These are phyloP conservation scores for Aspergillus thermomutatus DNA, from an alignment of 2,329 filamentous ascomycete genomes.

Conservation along the genomic window DNA sequence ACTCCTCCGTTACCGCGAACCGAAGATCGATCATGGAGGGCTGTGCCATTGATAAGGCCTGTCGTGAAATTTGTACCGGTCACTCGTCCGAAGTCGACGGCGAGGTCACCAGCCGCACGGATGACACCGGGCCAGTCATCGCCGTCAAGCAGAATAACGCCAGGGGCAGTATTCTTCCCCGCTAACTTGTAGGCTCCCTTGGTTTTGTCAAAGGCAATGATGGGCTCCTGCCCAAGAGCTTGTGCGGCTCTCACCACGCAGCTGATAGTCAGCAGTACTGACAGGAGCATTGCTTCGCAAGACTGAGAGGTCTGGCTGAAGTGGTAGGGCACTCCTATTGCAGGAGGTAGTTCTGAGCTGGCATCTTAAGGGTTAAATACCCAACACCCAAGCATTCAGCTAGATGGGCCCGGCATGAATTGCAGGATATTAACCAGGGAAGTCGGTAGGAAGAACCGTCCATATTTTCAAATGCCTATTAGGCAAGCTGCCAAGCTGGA, in stretches of 20 bases:
- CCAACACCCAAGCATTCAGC: background rate
- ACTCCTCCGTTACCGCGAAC: slow-evolving; percentile 45
- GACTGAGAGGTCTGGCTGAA: background rate
- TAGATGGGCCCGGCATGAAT: background rate
- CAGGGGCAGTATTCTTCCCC: background rate
- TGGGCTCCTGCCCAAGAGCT: slow-evolving; percentile 1
- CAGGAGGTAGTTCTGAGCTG: background rate
- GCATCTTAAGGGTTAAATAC: background rate
- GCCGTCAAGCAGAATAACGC: slow-evolving; percentile 50
- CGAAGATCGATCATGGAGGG: slow-evolving; percentile 28
- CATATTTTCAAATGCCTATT: background rate
- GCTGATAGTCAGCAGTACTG: background rate
- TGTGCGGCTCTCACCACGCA: background rate
- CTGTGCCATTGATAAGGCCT: slow-evolving; percentile 49
- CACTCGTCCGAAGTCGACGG: slow-evolving; percentile 67
- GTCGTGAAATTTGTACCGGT: slow-evolving; percentile 62
- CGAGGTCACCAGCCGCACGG: slow-evolving; percentile 64
- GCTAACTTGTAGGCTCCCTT: background rate
- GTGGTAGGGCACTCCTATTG: background rate
- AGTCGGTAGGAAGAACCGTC: background rate
- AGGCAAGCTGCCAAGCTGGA: background rate
- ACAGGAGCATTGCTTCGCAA: background rate
- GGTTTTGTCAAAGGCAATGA: background rate
- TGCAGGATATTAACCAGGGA: background rate
- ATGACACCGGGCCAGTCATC: slow-evolving; percentile 67